Percentiles rank a stretch among this genome's conserved stretches.
Evolutionary conservation across 768 basidiomycete species (phyloP).

Genomic region (Mycena rosella): DNA sequence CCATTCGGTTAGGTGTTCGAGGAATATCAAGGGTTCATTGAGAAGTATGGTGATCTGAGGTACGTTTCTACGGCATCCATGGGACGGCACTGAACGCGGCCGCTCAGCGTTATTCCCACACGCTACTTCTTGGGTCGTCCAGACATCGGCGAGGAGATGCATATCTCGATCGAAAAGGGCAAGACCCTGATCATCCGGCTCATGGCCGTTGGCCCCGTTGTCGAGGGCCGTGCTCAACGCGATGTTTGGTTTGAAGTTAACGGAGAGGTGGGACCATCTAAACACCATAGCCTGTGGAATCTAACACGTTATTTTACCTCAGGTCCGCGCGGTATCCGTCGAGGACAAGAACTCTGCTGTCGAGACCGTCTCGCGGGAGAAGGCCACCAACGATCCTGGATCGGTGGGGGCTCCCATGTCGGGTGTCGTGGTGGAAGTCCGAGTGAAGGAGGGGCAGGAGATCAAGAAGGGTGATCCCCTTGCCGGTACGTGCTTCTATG

Average conservation of each 20-base stretch:
- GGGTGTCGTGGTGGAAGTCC: slow-evolving; percentile 97
- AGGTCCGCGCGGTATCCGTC: slow-evolving; percentile 95
- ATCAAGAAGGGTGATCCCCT: slow-evolving; percentile 99
- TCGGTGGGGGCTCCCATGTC: slow-evolving; percentile 99
- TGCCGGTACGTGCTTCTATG: slow-evolving; percentile 71
- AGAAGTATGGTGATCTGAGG: slow-evolving; percentile 97
- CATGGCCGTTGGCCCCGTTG: slow-evolving; percentile 94
- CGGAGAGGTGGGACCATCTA: slow-evolving; percentile 75
- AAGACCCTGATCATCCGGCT: slow-evolving; percentile 97
- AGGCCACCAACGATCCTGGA: slow-evolving; percentile 92
- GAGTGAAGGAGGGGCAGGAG: slow-evolving; percentile 97
- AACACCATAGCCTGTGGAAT: slow-evolving; percentile 25
- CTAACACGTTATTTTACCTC: slow-evolving; percentile 37
- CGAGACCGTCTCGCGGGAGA: slow-evolving; percentile 94
- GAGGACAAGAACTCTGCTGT: slow-evolving; percentile 98
- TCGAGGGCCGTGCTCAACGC: slow-evolving; percentile 91
- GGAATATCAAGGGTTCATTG: slow-evolving; percentile 94
- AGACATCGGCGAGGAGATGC: slow-evolving; percentile 94
- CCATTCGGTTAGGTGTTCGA: slow-evolving; percentile 84
- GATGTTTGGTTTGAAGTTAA: slow-evolving; percentile 99
- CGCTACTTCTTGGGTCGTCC: slow-evolving; percentile 98
- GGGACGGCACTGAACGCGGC: slow-evolving; percentile 15
- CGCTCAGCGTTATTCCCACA: slow-evolving; percentile 89
- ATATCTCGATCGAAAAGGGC: slow-evolving; percentile 95
- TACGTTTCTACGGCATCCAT: slow-evolving; percentile 49